Conservation (phyloP, 1,139 yeast species). For the Debaryomyces sp. region DNA sequence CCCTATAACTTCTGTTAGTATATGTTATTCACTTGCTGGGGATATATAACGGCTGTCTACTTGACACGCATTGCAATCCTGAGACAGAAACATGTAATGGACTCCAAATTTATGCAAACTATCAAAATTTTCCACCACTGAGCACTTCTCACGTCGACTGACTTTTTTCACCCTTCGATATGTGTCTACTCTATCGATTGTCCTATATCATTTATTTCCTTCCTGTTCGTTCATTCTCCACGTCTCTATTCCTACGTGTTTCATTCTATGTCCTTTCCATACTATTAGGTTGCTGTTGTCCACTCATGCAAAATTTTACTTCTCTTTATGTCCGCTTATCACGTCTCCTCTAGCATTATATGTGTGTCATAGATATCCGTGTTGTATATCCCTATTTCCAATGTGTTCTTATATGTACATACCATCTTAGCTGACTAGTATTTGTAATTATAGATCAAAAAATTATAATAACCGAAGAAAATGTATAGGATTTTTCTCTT, state of each 20-base stretch:
- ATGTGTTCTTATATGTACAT: constrained; percentile 22
- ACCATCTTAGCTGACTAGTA: constrained; percentile 41
- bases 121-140: neutral
- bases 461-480: neutral
- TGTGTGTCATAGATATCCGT: neutral
- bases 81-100: neutral
- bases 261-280: neutral
- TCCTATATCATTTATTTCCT: neutral
- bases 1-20: constrained; percentile 59
- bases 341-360: neutral
- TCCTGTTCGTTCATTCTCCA: neutral
- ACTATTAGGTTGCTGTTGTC: neutral
- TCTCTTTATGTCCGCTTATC: neutral
- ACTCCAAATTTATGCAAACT: neutral
- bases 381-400: neutral
- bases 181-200: neutral
- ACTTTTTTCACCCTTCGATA: neutral
- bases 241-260: neutral
- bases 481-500: constrained; percentile 8
- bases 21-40: constrained; percentile 2
- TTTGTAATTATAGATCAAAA: constrained; percentile 22
- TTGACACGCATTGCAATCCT: neutral
- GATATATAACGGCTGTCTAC: neutral
- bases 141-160: neutral
- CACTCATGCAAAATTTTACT: neutral